These are phyloP conservation scores for Atkinsonella hypoxylon DNA, from an alignment of 2,329 filamentous ascomycete genomes.

Conservation along the genomic window DNA sequence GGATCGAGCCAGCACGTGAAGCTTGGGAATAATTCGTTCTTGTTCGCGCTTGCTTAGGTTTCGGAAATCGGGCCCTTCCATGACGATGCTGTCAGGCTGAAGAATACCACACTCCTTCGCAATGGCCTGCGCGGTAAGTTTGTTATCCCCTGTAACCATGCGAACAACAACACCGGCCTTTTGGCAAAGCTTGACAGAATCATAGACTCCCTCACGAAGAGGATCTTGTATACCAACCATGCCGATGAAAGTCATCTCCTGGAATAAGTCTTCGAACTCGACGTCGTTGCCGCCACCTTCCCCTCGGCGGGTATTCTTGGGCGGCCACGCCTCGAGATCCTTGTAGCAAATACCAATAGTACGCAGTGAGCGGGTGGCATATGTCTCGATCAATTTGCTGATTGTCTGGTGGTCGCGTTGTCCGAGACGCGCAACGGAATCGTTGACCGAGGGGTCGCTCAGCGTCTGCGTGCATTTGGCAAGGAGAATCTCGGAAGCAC, in stretches of 20 bases:
- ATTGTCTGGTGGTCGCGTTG: constrained; percentile 44
- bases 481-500: constrained; percentile 53
- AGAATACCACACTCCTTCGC: constrained; percentile 69
- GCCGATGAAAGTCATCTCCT: constrained; percentile 54
- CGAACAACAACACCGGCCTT: constrained; percentile 66
- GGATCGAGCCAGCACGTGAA: constrained; percentile 62
- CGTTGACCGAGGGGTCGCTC: constrained; percentile 34
- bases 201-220: constrained; percentile 59
- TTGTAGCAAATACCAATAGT: constrained; percentile 77
- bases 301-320: constrained; percentile 43
- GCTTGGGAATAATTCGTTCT: constrained; percentile 52
- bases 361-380: constrained; percentile 67
- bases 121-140: constrained; percentile 66
- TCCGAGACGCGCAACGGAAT: constrained; percentile 31
- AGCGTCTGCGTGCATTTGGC: constrained; percentile 41
- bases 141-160: constrained; percentile 81
- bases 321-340: constrained; percentile 79
- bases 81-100: constrained; percentile 53
- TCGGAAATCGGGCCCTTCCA: constrained; percentile 70
- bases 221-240: constrained; percentile 76
- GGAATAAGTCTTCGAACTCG: constrained; percentile 55
- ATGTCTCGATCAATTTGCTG: constrained; percentile 58
- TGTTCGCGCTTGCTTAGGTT: constrained; percentile 56
- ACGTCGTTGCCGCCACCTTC: constrained; percentile 47
- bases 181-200: constrained; percentile 63